Conservation (phyloP, 78 protist genomes). For the Diacronema lutheri region DNA sequence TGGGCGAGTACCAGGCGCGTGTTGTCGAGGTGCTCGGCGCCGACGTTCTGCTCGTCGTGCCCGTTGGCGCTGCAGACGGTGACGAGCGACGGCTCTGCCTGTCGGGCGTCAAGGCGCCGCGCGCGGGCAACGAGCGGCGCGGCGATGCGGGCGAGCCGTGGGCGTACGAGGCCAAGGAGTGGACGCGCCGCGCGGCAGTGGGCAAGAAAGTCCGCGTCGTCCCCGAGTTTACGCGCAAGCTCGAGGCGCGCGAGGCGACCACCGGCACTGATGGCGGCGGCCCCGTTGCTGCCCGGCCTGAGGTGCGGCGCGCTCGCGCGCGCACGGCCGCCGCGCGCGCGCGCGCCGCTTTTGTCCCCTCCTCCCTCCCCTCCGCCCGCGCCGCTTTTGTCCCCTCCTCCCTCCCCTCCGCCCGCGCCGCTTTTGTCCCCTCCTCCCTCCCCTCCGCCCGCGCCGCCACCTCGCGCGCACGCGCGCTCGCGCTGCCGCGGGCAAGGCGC, state of each 20-base stretch:
- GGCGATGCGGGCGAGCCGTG: conserved; percentile 14
- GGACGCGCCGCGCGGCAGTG: conserved; percentile 21
- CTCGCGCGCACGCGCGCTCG: no score
- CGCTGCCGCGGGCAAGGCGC: no score
- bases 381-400: no score
- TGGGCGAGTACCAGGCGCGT: not conserved
- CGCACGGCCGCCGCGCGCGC: conserved; percentile 12
- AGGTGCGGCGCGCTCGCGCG: no score
- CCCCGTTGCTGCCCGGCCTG: no score
- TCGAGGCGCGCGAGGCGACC: conserved; percentile 19
- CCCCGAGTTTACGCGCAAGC: conserved; percentile 10
- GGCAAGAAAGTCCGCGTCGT: conserved; percentile 29
- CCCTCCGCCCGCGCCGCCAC: no score
- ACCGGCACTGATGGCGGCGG: no score
- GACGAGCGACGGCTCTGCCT: not conserved
- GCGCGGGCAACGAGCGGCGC: conserved; percentile 1
- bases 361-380: no score
- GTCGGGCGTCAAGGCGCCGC: conserved; percentile 18
- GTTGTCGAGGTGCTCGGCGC: conserved; percentile 15
- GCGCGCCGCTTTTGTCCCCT: no score
- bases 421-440: no score
- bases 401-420: no score
- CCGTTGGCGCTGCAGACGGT: no score
- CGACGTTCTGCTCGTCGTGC: conserved; percentile 13
- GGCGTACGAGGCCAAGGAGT: conserved; percentile 46